Evolutionary conservation across 371 early-diverging fungal genomes (phyloP), one percentile per base, ranked within the genome.

Genomic region (Dinochytrium kinnereticum): DNA sequence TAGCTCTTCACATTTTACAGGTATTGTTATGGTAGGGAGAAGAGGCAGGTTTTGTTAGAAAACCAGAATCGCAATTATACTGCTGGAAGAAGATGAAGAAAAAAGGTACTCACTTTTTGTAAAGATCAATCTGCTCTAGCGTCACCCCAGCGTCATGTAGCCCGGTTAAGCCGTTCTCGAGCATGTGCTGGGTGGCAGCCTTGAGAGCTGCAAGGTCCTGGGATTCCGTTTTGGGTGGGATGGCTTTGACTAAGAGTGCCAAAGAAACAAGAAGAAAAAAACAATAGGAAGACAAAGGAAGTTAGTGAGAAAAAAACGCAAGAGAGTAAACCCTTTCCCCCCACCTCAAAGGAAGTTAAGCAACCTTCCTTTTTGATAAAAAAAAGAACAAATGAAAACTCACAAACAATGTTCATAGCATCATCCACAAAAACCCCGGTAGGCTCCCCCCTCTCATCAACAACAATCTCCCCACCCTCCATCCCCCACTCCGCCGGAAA

Each of bases 71-170:
- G 24, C 37, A 2, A 21, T 44, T 44, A 44, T 44, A n/a, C n/a
- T n/a, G n/a, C n/a, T 44, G 44, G 44, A 44, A 19, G 44, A 19
- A 19, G 7, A 21, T 53, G 5, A 13, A 26, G 53, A 53, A 50
- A 19, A 33, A 53, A 33, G 7, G 30, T 31, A 73, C 40, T 2
- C 17, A 74, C 72, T 53, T 64, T 57, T 76, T 74, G 64, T 72
- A 75, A 13, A 76, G 28, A 1, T 55, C 59, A 7, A 80, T 70
- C 19, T 73, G 72, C 24, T 57, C 53, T 38, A 77, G 51, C 1
- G 61, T 17, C 1, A 80, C 74, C 7, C 80, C 82, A 1, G 80
- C 82, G 68, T 82, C 82, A 51, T 82, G 80, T 30, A 82, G 17
- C 2, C 76, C 76, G 26, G 80, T 80, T 17, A 82, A 30, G 1